Evolutionary conservation across 345 rosid species (phyloP), one percentile per base, ranked within the genome.

Genomic region (Lumnitzera racemosa): DNA sequence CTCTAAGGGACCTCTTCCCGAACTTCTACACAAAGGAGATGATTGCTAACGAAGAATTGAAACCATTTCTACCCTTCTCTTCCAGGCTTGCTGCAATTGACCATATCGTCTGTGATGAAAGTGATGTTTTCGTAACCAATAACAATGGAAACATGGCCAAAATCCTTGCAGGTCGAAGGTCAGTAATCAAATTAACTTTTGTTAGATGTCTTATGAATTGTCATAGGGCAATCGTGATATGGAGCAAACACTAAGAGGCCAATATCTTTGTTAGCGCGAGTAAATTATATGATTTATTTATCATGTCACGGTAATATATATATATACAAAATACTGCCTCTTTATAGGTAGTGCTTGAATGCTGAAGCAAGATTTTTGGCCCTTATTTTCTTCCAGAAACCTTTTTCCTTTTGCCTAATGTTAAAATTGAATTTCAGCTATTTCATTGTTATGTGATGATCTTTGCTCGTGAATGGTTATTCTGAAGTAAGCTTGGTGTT

Each of bases 81-180:
- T 95, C 99, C 54, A 90, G 88, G 63, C 86, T 88, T 67, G 98
- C 99, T 12, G 96, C 98, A 47, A 74, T 88, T 25, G 99, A 95
- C 77, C 88, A 85, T 83, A 87, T 88, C 46, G 96, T 80, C 60
- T 88, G 88, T 58, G 98, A 95, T 31, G 91, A 90, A 68, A 95
- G 99, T 54, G 97, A 95, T 17, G 98, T 90, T 63, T 95, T 90
- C 67, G 83, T 88, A 76, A 85, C 99, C 27, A 95, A 90, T 53
- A 95, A 95, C 61, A 95, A 95, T 51, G 99, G 98, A 72, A 95
- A 95, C 58, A 95, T 95, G 99, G 99, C 97, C 68, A 95, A 89
- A 81, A 88, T 88, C 74, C 98, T 95, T 62, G 94, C 99, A 11
- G 99, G 99, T 59, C 73, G 91, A 82, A 95, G 99, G 99, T 95